Evolutionary conservation across 169 alveolate genomes (phyloP).

Genomic region (Toxoplasma gondii): DNA sequence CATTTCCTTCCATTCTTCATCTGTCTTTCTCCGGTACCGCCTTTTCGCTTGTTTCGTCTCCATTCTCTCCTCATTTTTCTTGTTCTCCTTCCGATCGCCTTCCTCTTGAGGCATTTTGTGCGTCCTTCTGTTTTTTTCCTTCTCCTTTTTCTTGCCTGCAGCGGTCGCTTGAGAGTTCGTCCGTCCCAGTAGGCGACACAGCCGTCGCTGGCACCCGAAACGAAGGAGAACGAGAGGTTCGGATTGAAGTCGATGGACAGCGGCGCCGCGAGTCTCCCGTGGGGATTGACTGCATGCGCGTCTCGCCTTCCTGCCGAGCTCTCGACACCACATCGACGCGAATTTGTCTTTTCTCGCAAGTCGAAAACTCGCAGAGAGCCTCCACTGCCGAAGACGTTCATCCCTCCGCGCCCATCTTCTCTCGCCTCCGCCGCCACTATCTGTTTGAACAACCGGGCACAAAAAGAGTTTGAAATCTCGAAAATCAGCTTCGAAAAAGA

Average conservation of each 20-base stretch:
- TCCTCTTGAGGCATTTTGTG: neutral
- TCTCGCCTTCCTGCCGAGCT: neutral
- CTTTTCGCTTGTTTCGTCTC: neutral
- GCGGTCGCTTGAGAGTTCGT: neutral
- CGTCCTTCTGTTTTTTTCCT: neutral
- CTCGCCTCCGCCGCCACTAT: neutral
- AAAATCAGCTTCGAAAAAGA: no score
- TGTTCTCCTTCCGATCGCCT: neutral
- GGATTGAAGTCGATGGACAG: constrained; percentile 18
- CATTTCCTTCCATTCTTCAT: no score
- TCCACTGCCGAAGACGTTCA: neutral
- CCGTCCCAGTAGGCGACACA: constrained; percentile 39
- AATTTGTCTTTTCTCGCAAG: neutral
- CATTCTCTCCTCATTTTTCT: neutral
- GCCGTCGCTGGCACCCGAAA: constrained; percentile 49
- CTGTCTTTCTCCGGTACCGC: neutral
- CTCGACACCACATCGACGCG: neutral
- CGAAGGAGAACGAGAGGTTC: neutral
- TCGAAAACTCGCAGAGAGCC: neutral
- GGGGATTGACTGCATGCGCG: neutral
- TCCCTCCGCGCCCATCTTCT: neutral
- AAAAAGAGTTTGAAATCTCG: neutral
- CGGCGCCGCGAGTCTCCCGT: constrained; percentile 46
- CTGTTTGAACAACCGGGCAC: neutral
- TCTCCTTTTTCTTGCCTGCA: neutral